Conservation (phyloP, 1,284 basidiomycete species). For the Erythrobasidium hasegawianum region DNA sequence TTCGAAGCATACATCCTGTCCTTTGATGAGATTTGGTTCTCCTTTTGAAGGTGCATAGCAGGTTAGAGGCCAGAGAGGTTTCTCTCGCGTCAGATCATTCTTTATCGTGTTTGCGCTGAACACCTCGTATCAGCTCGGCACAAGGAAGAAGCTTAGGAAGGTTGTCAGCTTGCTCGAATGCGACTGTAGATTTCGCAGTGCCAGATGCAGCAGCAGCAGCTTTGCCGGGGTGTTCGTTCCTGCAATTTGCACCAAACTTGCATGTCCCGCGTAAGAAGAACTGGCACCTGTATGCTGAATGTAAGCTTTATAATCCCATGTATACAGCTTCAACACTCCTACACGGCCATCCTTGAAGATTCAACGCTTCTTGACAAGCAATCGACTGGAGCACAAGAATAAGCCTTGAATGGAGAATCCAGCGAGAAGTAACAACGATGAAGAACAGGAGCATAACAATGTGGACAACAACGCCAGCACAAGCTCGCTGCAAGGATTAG, state of each 20-base stretch:
- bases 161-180: constrained; percentile 39
- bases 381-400: background rate
- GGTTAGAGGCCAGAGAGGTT: constrained; percentile 74
- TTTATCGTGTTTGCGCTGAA: constrained; percentile 60
- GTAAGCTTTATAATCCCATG: background rate
- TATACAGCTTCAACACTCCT: background rate
- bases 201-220: background rate
- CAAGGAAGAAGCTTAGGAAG: no score
- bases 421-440: background rate
- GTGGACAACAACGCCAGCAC: background rate
- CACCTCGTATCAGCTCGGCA: background rate
- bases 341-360: constrained; percentile 23
- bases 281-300: constrained; percentile 16
- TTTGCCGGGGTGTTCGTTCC: constrained; percentile 45
- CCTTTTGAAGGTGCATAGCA: constrained; percentile 73
- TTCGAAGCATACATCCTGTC: constrained; percentile 71
- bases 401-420: constrained; percentile 13
- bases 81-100: constrained; percentile 61
- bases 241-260: constrained; percentile 48
- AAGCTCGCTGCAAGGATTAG: constrained; percentile 2
- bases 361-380: background rate
- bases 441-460: background rate
- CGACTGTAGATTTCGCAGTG: background rate
- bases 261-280: constrained; percentile 44
- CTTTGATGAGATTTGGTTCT: constrained; percentile 65